Evolutionary conservation across 306 rosid species (phyloP).

Genomic region (Fagus sylvatica): DNA sequence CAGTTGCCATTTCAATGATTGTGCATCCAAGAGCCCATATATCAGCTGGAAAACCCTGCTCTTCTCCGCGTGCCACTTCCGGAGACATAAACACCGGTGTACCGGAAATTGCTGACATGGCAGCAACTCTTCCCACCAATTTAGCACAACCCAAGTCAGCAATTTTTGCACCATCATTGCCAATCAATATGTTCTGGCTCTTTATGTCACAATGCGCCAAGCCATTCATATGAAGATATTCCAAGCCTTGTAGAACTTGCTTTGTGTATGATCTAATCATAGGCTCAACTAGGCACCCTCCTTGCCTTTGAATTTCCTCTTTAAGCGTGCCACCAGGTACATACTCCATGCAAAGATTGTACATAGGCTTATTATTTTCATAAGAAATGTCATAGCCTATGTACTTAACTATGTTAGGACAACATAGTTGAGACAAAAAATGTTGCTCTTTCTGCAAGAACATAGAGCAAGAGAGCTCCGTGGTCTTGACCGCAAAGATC

Average conservation of each 20-base stretch:
- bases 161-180: conserved; percentile 32
- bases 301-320: conserved; percentile 28
- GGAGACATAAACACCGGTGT: conserved; percentile 61
- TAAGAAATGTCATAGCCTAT: conserved; percentile 34
- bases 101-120: conserved; percentile 32
- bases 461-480: conserved; percentile 30
- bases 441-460: conserved; percentile 38
- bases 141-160: conserved; percentile 62
- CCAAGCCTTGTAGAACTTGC: conserved; percentile 53
- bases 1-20: conserved; percentile 55
- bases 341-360: conserved; percentile 53
- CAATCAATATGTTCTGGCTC: conserved; percentile 44
- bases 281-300: conserved; percentile 39
- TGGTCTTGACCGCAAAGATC: conserved; percentile 43
- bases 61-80: conserved; percentile 49
- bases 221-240: conserved; percentile 38
- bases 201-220: conserved; percentile 64
- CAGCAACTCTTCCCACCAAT: conserved; percentile 8
- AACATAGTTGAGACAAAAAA: conserved; percentile 37
- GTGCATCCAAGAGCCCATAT: conserved; percentile 65
- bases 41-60: conserved; percentile 48
- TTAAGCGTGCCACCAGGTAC: conserved; percentile 43
- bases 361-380: conserved; percentile 16
- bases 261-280: conserved; percentile 30
- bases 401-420: conserved; percentile 36